Percentiles rank a stretch among this genome's conserved stretches.
These are phyloP conservation scores for Cordyceps cateniannulata DNA, from an alignment of 2,329 filamentous ascomycete species.

Conservation along the genomic window DNA sequence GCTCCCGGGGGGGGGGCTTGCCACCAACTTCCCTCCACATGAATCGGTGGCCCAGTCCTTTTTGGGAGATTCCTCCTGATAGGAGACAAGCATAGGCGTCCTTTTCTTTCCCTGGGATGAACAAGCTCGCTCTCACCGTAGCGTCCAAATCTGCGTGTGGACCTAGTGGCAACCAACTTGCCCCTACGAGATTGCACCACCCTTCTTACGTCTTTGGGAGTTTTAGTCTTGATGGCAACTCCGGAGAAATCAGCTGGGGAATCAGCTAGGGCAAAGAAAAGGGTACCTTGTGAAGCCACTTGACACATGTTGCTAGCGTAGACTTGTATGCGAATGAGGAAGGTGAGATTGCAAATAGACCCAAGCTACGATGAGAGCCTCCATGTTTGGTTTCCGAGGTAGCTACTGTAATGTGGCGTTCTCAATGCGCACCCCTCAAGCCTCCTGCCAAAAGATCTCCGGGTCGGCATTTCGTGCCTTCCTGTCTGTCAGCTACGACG, in stretches of 20 bases:
- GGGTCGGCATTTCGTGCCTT: background rate
- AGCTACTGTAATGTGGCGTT: background rate
- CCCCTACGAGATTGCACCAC: too few species aligned
- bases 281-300: background rate
- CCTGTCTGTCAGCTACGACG: background rate
- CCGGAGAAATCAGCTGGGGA: background rate
- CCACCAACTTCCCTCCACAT: background rate
- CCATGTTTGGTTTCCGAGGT: too few species aligned
- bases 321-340: background rate
- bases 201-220: background rate
- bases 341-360: background rate
- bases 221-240: slow-evolving; percentile 1
- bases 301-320: slow-evolving; percentile 1
- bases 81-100: background rate
- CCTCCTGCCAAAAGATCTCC: background rate
- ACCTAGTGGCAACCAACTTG: background rate
- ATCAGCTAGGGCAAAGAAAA: slow-evolving; percentile 7
- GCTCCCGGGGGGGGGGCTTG: background rate
- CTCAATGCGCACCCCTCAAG: background rate
- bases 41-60: background rate
- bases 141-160: slow-evolving; percentile 1
- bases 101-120: too few species aligned
- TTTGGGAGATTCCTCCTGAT: background rate
- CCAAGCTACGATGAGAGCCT: background rate
- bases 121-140: too few species aligned